Evolutionary conservation across 1,139 yeast species (phyloP).

Genomic region (Taphrina confusa): DNA sequence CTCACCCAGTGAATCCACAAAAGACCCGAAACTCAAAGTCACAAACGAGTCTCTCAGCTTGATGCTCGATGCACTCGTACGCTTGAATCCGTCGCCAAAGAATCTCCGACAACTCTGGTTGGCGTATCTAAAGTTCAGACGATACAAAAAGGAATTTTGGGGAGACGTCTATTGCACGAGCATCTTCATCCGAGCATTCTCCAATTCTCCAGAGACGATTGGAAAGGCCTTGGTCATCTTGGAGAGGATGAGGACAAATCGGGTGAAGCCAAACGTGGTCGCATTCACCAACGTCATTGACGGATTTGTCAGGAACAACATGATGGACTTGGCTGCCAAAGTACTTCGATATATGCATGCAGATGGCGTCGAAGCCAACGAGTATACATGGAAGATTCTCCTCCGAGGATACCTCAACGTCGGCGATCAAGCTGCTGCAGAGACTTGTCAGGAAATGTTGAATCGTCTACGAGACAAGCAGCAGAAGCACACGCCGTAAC

Average conservation of each 20-base stretch:
- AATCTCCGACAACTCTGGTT: slow-evolving; percentile 1
- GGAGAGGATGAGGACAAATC: slow-evolving; percentile 5
- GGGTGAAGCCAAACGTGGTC: slow-evolving; percentile 14
- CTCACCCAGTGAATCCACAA: not conserved
- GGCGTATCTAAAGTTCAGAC: slow-evolving; percentile 3
- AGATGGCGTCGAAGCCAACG: slow-evolving; percentile 20
- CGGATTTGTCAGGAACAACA: slow-evolving; percentile 13
- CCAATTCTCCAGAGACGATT: slow-evolving; percentile 2
- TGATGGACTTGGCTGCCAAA: slow-evolving; percentile 19
- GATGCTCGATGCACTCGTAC: slow-evolving; percentile 21
- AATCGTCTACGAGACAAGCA: not conserved
- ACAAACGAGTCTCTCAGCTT: slow-evolving; percentile 22
- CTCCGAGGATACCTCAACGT: slow-evolving; percentile 11
- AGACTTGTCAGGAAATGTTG: not conserved
- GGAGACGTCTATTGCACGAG: slow-evolving; percentile 8
- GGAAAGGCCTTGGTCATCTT: slow-evolving; percentile 19
- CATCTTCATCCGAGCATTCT: slow-evolving; percentile 27
- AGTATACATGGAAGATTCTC: slow-evolving; percentile 8
- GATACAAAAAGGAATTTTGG: slow-evolving; percentile 1
- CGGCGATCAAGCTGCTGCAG: not conserved
- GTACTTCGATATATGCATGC: slow-evolving; percentile 26
- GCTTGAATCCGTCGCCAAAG: slow-evolving; percentile 15
- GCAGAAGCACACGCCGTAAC: no score
- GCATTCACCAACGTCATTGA: slow-evolving; percentile 25
- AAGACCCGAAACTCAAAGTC: not conserved